Percentiles rank a stretch among this genome's conserved stretches.
Conservation (phyloP, 495 filamentous ascomycete genomes). For the Tuber microsphaerosporum region DNA sequence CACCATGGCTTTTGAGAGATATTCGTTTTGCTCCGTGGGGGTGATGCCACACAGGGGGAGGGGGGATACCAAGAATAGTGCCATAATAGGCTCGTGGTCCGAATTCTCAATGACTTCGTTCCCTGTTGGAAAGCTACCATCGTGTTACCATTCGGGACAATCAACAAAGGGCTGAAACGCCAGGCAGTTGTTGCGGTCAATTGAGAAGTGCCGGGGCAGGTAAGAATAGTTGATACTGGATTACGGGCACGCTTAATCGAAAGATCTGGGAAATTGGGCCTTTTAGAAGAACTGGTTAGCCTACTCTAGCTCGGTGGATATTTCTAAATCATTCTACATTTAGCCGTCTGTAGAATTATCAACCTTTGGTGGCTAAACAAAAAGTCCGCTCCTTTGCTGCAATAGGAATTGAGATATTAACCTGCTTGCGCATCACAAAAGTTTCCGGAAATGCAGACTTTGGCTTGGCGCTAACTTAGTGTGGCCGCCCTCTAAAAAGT, state of each 20-base stretch:
- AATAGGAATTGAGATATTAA: background rate
- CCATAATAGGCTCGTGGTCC: background rate
- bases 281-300: background rate
- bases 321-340: background rate
- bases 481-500: too few species aligned
- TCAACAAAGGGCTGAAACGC: background rate
- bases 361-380: background rate
- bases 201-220: background rate
- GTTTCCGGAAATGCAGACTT: too few species aligned
- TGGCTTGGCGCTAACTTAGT: too few species aligned
- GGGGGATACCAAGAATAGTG: background rate
- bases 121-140: background rate
- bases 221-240: background rate
- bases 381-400: background rate
- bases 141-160: background rate
- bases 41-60: background rate
- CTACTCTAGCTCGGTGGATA: background rate
- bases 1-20: background rate
- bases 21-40: background rate
- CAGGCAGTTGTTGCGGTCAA: background rate
- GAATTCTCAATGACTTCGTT: background rate
- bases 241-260: background rate
- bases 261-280: background rate
- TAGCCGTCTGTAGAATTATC: background rate
- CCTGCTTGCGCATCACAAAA: background rate